Evolutionary conservation across 371 early-diverging fungal genomes (phyloP).

Genomic region (Saksenaea oblongispora): DNA sequence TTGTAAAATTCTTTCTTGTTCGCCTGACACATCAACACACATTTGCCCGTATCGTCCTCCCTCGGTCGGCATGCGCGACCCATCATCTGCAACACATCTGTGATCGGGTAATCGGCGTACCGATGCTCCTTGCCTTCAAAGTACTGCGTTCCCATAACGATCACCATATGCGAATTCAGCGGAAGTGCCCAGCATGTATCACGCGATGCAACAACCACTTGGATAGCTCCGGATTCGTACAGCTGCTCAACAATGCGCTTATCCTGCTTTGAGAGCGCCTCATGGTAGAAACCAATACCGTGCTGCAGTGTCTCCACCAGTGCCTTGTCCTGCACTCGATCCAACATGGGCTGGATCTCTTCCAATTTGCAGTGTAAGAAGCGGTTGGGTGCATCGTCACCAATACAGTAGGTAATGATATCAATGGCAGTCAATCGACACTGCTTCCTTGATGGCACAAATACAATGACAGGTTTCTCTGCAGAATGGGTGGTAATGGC

Average conservation of each 20-base stretch:
- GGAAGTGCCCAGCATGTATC: constrained; percentile 91
- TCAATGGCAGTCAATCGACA: constrained; percentile 86
- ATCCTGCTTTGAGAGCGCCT: constrained; percentile 77
- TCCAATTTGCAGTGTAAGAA: constrained; percentile 75
- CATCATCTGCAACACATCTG: constrained; percentile 97
- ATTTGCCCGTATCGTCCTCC: constrained; percentile 72
- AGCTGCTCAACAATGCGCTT: constrained; percentile 74
- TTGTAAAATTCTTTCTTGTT: constrained; percentile 96
- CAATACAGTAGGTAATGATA: constrained; percentile 77
- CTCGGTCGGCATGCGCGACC: constrained; percentile 82
- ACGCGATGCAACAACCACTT: constrained; percentile 87
- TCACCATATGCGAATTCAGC: constrained; percentile 79
- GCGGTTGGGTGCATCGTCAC: constrained; percentile 66
- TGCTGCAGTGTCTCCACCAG: constrained; percentile 72
- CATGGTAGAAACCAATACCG: constrained; percentile 93
- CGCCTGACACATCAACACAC: constrained; percentile 91
- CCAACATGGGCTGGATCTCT: constrained; percentile 63
- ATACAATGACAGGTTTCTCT: constrained; percentile 77
- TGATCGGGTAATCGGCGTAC: constrained; percentile 92
- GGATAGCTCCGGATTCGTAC: constrained; percentile 80
- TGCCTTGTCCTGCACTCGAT: constrained; percentile 70
- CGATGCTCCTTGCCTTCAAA: constrained; percentile 93
- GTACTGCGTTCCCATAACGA: constrained; percentile 96
- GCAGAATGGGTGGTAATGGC: constrained; percentile 72
- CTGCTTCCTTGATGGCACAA: constrained; percentile 93